A percentile compares a stretch with the other conserved stretches of the same genome.
These are phyloP conservation scores for Serendipita sp. DNA, from an alignment of 768 basidiomycete genomes.

Conservation along the genomic window DNA sequence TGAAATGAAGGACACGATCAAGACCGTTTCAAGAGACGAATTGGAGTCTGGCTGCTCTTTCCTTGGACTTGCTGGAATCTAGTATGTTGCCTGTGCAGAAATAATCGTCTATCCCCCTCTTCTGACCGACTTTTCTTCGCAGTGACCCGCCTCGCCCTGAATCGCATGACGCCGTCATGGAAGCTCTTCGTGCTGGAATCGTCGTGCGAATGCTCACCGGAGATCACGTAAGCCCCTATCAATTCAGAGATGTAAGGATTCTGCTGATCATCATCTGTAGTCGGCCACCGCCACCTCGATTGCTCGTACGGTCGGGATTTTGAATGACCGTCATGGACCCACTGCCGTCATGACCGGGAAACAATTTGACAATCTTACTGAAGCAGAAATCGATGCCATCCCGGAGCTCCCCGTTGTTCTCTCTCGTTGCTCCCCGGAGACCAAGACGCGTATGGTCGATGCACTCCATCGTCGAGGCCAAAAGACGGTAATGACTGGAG, in stretches of 20 bases:
- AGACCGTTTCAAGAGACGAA: constrained; percentile 24
- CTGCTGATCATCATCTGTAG: no score
- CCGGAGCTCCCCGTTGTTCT: constrained; percentile 38
- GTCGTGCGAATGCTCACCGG: constrained; percentile 37
- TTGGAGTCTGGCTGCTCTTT: constrained; percentile 34
- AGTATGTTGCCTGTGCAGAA: constrained; percentile 14
- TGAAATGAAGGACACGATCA: constrained; percentile 21
- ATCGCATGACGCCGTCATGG: constrained; percentile 34
- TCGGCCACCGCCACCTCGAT: constrained; percentile 38
- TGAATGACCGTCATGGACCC: constrained; percentile 18
- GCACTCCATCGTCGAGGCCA: constrained; percentile 40
- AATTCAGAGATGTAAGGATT: background rate
- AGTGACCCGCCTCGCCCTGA: constrained; percentile 40
- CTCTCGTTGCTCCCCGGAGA: constrained; percentile 41
- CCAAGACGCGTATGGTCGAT: constrained; percentile 41
- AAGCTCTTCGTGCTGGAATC: constrained; percentile 37
- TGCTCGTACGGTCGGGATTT: constrained; percentile 33
- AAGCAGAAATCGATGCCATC: constrained; percentile 35
- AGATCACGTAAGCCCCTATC: constrained; percentile 22
- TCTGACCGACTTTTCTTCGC: background rate
- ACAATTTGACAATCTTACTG: constrained; percentile 38
- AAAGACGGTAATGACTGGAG: constrained; percentile 42
- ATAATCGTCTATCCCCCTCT: background rate
- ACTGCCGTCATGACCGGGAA: constrained; percentile 25
- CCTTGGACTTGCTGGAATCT: constrained; percentile 40